Conservation (phyloP, 306 rosid species). For the Acmispon strigosus region DNA sequence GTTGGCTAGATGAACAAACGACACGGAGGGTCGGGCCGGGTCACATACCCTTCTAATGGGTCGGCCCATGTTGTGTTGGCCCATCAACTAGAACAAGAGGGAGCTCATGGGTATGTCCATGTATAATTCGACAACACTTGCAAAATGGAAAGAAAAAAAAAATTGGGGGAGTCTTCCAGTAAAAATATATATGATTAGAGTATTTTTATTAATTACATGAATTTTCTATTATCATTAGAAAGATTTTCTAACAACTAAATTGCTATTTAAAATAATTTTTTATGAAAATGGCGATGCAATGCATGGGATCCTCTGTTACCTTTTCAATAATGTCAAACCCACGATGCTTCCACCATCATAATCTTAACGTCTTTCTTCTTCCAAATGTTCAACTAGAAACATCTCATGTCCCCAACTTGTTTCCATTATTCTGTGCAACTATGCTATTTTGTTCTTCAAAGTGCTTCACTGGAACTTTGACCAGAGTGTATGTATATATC, state of each 20-base stretch:
- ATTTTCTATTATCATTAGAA: too few species aligned
- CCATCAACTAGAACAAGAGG: neutral
- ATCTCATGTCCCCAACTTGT: slow-evolving; percentile 20
- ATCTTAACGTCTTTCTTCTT: slow-evolving; percentile 21
- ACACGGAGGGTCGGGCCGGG: neutral
- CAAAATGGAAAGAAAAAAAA: too few species aligned
- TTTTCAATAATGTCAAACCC: slow-evolving; percentile 14
- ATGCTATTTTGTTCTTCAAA: slow-evolving; percentile 23
- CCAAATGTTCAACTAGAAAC: slow-evolving; percentile 19
- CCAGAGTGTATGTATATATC: neutral
- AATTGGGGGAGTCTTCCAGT: too few species aligned
- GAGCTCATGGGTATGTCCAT: too few species aligned
- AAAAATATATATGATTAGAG: too few species aligned
- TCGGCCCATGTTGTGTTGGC: neutral
- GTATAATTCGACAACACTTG: too few species aligned
- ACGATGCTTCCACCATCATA: slow-evolving; percentile 19
- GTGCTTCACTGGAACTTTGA: slow-evolving; percentile 26
- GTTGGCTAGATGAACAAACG: neutral
- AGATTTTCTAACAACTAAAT: too few species aligned
- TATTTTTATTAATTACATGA: too few species aligned
- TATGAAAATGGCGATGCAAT: too few species aligned
- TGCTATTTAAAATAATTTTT: too few species aligned
- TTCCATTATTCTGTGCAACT: slow-evolving; percentile 22
- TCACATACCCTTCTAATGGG: neutral
- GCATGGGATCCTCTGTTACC: too few species aligned